Evolutionary conservation across 148 eudicot genomes (phyloP).

Genomic region (Talinum fruticosum): DNA sequence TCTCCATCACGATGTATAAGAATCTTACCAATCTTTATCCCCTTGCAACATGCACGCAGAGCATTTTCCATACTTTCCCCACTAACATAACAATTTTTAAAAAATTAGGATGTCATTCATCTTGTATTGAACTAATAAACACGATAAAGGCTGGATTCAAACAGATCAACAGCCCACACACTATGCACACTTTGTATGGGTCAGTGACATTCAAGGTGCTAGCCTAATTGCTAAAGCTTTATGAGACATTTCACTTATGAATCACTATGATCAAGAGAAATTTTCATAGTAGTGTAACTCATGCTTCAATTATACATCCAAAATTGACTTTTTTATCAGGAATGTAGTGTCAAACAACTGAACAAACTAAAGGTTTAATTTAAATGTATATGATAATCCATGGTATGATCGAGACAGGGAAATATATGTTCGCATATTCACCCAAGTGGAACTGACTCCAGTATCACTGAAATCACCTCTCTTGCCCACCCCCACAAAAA

Average conservation of each 20-base stretch:
- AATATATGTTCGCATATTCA: not conserved
- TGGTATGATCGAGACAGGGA: not conserved
- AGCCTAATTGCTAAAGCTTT: not conserved
- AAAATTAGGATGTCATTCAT: not conserved
- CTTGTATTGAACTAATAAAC: not conserved
- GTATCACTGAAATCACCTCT: too few species aligned
- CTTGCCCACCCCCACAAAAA: too few species aligned
- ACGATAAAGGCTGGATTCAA: not conserved
- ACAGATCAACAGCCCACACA: not conserved
- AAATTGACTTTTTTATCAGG: not conserved
- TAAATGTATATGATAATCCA: too few species aligned
- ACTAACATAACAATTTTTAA: constrained; percentile 29
- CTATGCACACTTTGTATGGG: not conserved
- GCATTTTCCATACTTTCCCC: constrained; percentile 99
- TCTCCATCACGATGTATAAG: constrained; percentile 94
- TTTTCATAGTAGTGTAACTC: too few species aligned
- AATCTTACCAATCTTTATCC: constrained; percentile 94
- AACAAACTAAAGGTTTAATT: not conserved
- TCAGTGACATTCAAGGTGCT: not conserved
- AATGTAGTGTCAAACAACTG: not conserved
- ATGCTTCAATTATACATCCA: not conserved
- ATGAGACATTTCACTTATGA: not conserved
- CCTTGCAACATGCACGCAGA: constrained; percentile 96
- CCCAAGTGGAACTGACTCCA: not conserved
- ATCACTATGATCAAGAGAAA: not conserved